Percentiles rank a stretch among this genome's conserved stretches.
phyloP scores from a whole-genome alignment of 2,329 filamentous ascomycete genomes.

The Pseudogymnoascus sp. region DNA sequence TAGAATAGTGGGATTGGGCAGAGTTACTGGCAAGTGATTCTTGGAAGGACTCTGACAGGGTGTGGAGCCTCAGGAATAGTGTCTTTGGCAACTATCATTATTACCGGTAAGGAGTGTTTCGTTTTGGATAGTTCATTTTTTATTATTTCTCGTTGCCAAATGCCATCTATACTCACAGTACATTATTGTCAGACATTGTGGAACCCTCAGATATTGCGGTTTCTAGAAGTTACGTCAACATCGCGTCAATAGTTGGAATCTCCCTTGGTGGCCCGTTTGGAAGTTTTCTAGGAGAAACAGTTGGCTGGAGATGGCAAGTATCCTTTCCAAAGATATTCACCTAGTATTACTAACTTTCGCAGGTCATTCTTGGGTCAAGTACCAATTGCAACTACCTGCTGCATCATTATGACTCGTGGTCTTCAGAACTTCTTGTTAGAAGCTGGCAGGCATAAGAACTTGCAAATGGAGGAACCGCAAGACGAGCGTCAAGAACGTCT shows the following conservation, averaged over 20 bases:
- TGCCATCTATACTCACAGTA: not conserved
- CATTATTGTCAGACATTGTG: not conserved
- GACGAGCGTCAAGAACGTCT: not conserved
- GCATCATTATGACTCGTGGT: not conserved
- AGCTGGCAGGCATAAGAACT: not conserved
- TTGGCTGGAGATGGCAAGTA: not conserved
- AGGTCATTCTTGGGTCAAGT: not conserved
- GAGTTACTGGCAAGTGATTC: not conserved
- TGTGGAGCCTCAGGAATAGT: not conserved
- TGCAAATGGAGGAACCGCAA: not conserved
- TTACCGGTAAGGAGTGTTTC: not conserved
- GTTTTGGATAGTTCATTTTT: not conserved
- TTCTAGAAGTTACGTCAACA: not conserved
- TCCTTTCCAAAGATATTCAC: not conserved
- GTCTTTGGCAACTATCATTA: not conserved
- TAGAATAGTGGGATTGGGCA: not conserved
- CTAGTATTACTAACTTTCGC: not conserved
- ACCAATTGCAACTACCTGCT: not conserved
- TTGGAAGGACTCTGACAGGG: not conserved
- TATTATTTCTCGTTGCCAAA: not conserved
- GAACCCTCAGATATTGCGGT: not conserved
- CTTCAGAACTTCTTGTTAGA: slow-evolving; percentile 1
- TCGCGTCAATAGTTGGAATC: not conserved
- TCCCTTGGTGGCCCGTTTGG: not conserved
- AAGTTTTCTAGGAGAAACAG: not conserved